Evolutionary conservation across 345 rosid species (phyloP).

Genomic region (Citrus hindsii): DNA sequence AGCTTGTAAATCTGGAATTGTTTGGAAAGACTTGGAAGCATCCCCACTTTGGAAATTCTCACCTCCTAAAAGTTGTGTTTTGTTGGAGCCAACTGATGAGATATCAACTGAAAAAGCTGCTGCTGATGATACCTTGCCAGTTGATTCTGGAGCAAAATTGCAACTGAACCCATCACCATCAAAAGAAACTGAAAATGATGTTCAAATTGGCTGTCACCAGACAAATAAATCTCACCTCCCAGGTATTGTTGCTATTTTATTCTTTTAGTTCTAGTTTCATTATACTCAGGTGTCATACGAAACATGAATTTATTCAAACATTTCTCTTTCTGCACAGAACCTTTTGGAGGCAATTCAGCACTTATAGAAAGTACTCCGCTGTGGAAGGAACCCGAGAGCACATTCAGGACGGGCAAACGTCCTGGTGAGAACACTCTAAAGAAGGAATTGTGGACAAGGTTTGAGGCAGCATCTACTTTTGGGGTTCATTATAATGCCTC

Average conservation of each 20-base stretch:
- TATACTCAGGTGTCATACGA: neutral
- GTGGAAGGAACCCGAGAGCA: conserved; percentile 52
- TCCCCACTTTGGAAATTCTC: conserved; percentile 85
- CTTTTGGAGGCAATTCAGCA: conserved; percentile 19
- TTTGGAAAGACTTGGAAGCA: conserved; percentile 43
- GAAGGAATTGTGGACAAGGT: conserved; percentile 92
- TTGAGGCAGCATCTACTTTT: conserved; percentile 69
- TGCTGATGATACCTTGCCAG: conserved; percentile 11
- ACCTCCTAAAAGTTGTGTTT: conserved; percentile 80
- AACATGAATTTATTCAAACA: neutral
- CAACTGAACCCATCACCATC: conserved; percentile 7
- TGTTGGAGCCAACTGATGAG: conserved; percentile 62
- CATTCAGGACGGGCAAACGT: conserved; percentile 44
- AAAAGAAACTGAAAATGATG: conserved; percentile 18
- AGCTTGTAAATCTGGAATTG: conserved; percentile 34
- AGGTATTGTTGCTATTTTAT: conserved; percentile 8
- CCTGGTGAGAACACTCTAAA: conserved; percentile 89
- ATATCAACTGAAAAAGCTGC: conserved; percentile 23
- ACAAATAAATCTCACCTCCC: conserved; percentile 15
- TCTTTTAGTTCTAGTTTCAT: neutral
- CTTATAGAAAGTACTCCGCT: conserved; percentile 59
- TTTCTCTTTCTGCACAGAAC: conserved; percentile 23
- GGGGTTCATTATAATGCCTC: conserved; percentile 29
- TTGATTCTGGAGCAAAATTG: conserved; percentile 14
- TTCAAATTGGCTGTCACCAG: conserved; percentile 10